Conservation (phyloP, 768 basidiomycete species). For the Collybia sp. region DNA sequence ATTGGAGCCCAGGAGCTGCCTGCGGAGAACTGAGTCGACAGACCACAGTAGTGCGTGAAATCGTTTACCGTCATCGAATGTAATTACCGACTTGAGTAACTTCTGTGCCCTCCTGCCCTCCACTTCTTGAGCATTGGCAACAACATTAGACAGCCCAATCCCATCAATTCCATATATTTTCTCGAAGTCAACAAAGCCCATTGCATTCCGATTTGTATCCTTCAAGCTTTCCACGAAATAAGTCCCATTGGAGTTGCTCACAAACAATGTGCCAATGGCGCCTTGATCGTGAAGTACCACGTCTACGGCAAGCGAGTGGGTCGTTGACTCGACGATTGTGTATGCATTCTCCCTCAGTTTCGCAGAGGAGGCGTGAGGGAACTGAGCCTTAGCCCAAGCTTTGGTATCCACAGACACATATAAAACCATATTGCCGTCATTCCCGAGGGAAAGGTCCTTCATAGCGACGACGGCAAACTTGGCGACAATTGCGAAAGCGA, state of each 20-base stretch:
- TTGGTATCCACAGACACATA: slow-evolving; percentile 84
- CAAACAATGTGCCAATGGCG: slow-evolving; percentile 85
- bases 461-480: slow-evolving; percentile 92
- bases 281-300: slow-evolving; percentile 71
- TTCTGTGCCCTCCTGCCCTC: slow-evolving; percentile 68
- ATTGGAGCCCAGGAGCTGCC: slow-evolving; percentile 77
- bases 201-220: slow-evolving; percentile 87
- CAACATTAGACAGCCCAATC: slow-evolving; percentile 86
- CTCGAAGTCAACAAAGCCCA: slow-evolving; percentile 94
- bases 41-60: background rate
- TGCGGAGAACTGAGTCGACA: slow-evolving; percentile 13
- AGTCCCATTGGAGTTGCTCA: slow-evolving; percentile 94
- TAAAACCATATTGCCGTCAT: slow-evolving; percentile 69
- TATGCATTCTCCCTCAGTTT: slow-evolving; percentile 88
- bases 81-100: slow-evolving; percentile 72
- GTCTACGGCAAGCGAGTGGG: slow-evolving; percentile 92
- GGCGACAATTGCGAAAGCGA: slow-evolving; percentile 88
- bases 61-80: slow-evolving; percentile 70
- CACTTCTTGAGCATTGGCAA: slow-evolving; percentile 80
- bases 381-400: slow-evolving; percentile 84
- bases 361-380: slow-evolving; percentile 85
- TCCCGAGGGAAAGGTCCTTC: slow-evolving; percentile 55
- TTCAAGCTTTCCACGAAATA: slow-evolving; percentile 89
- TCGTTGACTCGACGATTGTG: slow-evolving; percentile 91
- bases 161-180: slow-evolving; percentile 83